Conservation (phyloP, 371 early-diverging fungal genomes). For the Umbelopsis sp. region DNA sequence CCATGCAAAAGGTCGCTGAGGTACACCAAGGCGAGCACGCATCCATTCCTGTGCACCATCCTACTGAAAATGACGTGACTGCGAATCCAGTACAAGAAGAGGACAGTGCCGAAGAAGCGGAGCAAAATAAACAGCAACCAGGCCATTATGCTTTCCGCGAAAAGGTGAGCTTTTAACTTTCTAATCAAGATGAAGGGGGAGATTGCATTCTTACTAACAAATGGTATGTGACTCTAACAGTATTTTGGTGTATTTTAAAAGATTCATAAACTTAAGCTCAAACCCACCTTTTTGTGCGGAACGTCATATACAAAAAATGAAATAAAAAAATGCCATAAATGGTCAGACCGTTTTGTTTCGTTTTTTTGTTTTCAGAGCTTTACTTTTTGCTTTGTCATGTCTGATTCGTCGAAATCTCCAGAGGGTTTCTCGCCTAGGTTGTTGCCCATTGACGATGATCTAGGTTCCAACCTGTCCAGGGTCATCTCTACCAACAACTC, state of each 20-base stretch:
- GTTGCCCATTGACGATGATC: neutral
- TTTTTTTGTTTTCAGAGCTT: neutral
- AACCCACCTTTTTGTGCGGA: neutral
- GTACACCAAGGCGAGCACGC: conserved; percentile 25
- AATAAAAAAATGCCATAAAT: conserved; percentile 4
- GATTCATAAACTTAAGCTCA: neutral
- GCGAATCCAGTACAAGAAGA: conserved; percentile 18
- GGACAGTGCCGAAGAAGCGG: conserved; percentile 28
- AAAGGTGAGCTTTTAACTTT: conserved; percentile 32
- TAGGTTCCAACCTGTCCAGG: neutral
- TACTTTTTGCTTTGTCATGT: conserved; percentile 13
- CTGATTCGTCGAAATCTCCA: neutral
- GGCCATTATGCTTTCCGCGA: conserved; percentile 55
- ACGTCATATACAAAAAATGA: neutral
- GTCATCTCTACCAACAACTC: conserved; percentile 3
- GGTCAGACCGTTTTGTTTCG: neutral
- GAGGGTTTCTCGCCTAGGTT: neutral
- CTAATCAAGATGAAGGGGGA: neutral
- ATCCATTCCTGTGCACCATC: conserved; percentile 6
- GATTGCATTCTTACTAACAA: neutral
- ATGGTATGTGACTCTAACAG: neutral
- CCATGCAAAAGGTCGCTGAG: conserved; percentile 85
- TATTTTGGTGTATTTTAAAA: conserved; percentile 5
- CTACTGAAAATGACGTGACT: conserved; percentile 22
- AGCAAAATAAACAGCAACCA: conserved; percentile 38